Base-by-base conservation (phyloP, 352 stramenopile genomes). In the Elongisporangium senticosum region DNA sequence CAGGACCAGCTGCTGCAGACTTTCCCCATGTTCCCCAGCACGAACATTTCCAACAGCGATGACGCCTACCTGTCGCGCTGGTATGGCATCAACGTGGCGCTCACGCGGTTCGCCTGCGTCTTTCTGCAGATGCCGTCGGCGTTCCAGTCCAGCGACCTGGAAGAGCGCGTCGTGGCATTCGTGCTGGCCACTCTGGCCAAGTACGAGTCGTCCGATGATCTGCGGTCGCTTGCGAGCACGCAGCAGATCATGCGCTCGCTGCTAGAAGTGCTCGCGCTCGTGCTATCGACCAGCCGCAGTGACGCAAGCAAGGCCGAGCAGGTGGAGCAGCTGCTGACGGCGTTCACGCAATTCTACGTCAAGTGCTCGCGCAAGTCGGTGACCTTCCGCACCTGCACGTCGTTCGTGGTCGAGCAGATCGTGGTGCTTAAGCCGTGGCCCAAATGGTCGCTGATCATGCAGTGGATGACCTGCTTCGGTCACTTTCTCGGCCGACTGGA, bases 391-490 rank as follows among this genome's bases (percentile, higher is more conserved):
- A 81, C 68, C 5, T 94, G 85, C 63, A 88, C 80, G n/a, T 52
- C 59, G 19, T 91, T 92, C 62, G 85, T 75, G 5, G 73, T 92
- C 14, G 63, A 86, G 21, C 75, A 87, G 24, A 68, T 94, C 6
- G 67, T 72, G 8, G 63, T 77, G 17, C 62, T 79, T 15, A 68
- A 76, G 20, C 59, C 69, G 6, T 91, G 76, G 79, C 79, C 78
- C 53, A 64, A 59, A 22, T 86, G 76, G 76, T 40, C 52, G 3
- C 64, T 89, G 48, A 60, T 91, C 10, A 74, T 88, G 61, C 65
- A 87, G 62, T 93, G 84, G 84, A 73, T 89, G 24, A 66, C 68
- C 7, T 90, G 79, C 59, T 79, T 91, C 61, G 80, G 79, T 11
- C 65, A 79, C 23, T 67, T 89, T 19, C 63, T 93, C 15, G 69